Evolutionary conservation across 1,284 basidiomycete species (phyloP).

Genomic region (Apiotrichum gracile): DNA sequence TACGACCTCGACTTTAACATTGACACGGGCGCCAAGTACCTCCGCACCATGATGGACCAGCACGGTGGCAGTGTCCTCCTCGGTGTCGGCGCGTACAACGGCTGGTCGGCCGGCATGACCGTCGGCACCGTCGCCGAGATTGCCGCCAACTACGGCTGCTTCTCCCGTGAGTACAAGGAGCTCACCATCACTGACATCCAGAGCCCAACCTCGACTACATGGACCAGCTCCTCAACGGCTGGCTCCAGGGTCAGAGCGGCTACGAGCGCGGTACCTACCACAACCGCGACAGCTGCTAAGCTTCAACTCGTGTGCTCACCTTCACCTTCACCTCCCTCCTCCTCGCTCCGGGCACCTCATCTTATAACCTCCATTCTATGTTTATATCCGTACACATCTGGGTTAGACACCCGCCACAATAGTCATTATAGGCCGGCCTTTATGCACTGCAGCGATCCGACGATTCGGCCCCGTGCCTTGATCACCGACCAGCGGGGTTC

Average conservation of each 20-base stretch:
- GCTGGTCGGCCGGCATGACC: conserved; percentile 64
- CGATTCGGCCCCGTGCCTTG: no score
- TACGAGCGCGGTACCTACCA: conserved; percentile 61
- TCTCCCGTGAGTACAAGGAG: neutral
- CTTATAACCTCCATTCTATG: no score
- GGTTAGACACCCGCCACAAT: no score
- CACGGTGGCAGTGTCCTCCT: conserved; percentile 58
- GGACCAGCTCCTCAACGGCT: conserved; percentile 71
- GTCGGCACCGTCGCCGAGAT: conserved; percentile 42
- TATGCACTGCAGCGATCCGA: no score
- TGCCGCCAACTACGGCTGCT: conserved; percentile 29
- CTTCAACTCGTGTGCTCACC: no score
- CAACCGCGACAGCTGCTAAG: neutral
- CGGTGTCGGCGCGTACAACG: conserved; percentile 69
- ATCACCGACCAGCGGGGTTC: no score
- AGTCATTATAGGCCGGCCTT: no score
- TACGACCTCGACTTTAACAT: conserved; percentile 56
- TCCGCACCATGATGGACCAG: conserved; percentile 22
- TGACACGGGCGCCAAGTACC: conserved; percentile 27
- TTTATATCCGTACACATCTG: no score
- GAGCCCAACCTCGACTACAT: conserved; percentile 61
- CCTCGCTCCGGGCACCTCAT: no score
- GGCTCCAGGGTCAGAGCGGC: conserved; percentile 61
- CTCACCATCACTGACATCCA: no score
- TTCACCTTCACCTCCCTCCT: no score